Percentiles rank a stretch among this genome's conserved stretches.
Evolutionary conservation across 2,329 filamentous ascomycete species (phyloP).

Genomic region (Fusarium verrucosum): DNA sequence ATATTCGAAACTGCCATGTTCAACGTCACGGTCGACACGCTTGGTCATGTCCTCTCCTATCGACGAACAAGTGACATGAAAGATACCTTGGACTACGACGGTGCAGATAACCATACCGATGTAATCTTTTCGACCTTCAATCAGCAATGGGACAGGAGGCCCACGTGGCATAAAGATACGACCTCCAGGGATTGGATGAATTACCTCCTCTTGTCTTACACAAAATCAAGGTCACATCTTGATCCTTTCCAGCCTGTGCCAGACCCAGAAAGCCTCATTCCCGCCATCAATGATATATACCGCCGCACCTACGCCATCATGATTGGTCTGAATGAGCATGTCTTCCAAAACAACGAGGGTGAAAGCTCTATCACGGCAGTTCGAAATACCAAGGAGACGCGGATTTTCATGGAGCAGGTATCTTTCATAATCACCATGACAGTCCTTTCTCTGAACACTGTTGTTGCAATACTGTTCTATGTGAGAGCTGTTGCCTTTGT

Average conservation of each 20-base stretch:
- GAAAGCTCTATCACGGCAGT: conserved; percentile 15
- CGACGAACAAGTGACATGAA: conserved; percentile 17
- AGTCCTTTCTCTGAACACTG: conserved; percentile 55
- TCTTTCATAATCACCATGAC: conserved; percentile 57
- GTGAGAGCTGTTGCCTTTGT: conserved; percentile 51
- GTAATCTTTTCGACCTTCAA: conserved; percentile 20
- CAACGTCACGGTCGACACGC: conserved; percentile 44
- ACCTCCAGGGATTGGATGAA: conserved; percentile 57
- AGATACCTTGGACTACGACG: conserved; percentile 23
- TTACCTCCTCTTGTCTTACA: conserved; percentile 52
- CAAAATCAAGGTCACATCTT: conserved; percentile 47
- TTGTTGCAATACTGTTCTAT: conserved; percentile 57
- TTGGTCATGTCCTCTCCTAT: conserved; percentile 41
- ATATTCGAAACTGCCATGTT: conserved; percentile 49
- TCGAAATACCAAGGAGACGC: conserved; percentile 43
- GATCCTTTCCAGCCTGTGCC: conserved; percentile 42
- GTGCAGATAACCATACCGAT: conserved; percentile 21
- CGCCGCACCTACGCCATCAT: conserved; percentile 37
- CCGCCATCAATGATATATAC: conserved; percentile 40
- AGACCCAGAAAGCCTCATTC: conserved; percentile 24
- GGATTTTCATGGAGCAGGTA: conserved; percentile 59
- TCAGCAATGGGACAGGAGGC: not conserved
- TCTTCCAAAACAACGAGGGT: conserved; percentile 47
- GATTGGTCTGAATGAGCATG: conserved; percentile 54
- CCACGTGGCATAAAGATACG: conserved; percentile 62